Conservation (phyloP, 1,139 yeast genomes). For the Hemisphaericaspora lyxosophila region DNA sequence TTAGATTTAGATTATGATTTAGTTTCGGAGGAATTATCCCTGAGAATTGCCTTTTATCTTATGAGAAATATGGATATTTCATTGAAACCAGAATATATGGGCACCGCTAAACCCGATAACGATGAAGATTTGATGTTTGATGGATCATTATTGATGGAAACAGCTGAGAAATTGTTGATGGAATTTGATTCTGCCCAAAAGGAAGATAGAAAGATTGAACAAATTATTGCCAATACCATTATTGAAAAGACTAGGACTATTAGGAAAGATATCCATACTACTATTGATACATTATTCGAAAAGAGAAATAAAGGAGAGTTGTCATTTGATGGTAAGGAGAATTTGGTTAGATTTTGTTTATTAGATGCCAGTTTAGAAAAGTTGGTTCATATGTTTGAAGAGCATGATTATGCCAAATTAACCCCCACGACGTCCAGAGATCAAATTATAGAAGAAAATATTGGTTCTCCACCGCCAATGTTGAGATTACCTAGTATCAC, state of each 20-base stretch:
- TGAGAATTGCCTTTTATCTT: conserved; percentile 76
- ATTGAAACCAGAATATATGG: conserved; percentile 42
- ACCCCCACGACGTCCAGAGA: conserved; percentile 25
- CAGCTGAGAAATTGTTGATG: conserved; percentile 60
- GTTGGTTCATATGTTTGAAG: conserved; percentile 44
- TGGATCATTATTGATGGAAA: conserved; percentile 55
- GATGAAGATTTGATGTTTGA: conserved; percentile 50
- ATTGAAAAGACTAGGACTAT: conserved; percentile 44
- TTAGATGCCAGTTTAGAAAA: conserved; percentile 46
- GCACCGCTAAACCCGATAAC: conserved; percentile 30
- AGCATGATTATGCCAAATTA: conserved; percentile 25
- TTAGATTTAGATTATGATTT: conserved; percentile 71
- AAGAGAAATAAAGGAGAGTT: conserved; percentile 37
- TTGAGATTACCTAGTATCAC: conserved; percentile 1
- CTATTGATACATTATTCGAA: conserved; percentile 41
- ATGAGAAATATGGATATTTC: conserved; percentile 78
- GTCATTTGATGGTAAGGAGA: conserved; percentile 47
- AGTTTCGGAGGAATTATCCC: conserved; percentile 68
- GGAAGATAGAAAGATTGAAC: conserved; percentile 41
- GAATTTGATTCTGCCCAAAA: conserved; percentile 35
- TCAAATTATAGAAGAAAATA: conserved; percentile 1
- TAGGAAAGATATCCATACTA: conserved; percentile 40
- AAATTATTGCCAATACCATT: conserved; percentile 42
- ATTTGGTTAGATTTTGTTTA: conserved; percentile 42
- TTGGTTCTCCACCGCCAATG: not conserved